A percentile compares a stretch with the other conserved stretches of the same genome.
phyloP scores from a whole-genome alignment of 352 stramenopile genomes.

The Globisporangium radiosum region DNA sequence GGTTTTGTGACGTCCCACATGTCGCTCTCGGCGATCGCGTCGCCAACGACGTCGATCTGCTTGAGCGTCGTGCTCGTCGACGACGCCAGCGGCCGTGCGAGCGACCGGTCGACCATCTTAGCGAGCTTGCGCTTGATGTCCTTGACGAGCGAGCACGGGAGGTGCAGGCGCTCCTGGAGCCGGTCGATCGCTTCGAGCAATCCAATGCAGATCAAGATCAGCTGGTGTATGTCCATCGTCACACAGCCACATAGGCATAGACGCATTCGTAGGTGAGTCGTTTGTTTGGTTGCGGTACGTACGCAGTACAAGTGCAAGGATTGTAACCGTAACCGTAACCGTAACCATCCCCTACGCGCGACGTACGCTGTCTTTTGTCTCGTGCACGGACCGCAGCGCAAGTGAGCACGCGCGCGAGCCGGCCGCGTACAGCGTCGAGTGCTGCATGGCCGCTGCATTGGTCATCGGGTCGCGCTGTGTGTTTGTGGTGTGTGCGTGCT shows the following conservation, averaged over 20 bases:
- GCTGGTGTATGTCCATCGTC: slow-evolving; percentile 17
- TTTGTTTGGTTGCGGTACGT: too few species aligned
- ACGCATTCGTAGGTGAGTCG: neutral
- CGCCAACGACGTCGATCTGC: slow-evolving; percentile 24
- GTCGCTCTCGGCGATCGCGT: slow-evolving; percentile 47
- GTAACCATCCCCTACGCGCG: too few species aligned
- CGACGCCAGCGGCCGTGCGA: slow-evolving; percentile 21
- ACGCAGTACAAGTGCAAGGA: too few species aligned
- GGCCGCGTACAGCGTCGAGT: slow-evolving; percentile 23
- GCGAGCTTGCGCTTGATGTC: slow-evolving; percentile 61
- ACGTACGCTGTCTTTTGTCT: slow-evolving; percentile 69
- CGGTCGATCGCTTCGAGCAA: slow-evolving; percentile 70
- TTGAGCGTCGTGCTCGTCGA: slow-evolving; percentile 16
- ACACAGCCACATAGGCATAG: neutral
- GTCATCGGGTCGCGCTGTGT: slow-evolving; percentile 6
- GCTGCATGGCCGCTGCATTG: slow-evolving; percentile 16
- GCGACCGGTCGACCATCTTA: slow-evolving; percentile 59
- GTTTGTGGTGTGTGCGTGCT: too few species aligned
- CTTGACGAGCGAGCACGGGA: slow-evolving; percentile 65
- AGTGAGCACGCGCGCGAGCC: slow-evolving; percentile 45
- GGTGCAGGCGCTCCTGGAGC: slow-evolving; percentile 60
- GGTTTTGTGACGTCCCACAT: slow-evolving; percentile 46
- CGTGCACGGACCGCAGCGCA: slow-evolving; percentile 48
- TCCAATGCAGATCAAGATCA: slow-evolving; percentile 72
- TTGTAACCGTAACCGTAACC: neutral